Percentiles rank a stretch among this genome's conserved stretches.
Conservation (phyloP, 2,329 filamentous ascomycete genomes). For the Calonectria pseudoturangicola region DNA sequence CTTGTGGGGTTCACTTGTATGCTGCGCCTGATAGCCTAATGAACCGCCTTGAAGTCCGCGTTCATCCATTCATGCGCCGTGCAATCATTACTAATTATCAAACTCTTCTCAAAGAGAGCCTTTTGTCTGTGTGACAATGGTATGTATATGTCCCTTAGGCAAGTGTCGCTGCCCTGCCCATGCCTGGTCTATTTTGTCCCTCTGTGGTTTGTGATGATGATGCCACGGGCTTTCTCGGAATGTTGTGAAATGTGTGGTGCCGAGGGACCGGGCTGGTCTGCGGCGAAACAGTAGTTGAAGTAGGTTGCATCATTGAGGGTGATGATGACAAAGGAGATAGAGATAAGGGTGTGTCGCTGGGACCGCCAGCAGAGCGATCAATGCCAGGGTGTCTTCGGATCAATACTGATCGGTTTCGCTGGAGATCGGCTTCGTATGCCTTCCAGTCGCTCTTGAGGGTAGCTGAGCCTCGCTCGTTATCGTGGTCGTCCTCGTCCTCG, state of each 20-base stretch:
- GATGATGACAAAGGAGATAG: conserved; percentile 25
- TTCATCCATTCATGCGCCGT: conserved; percentile 32
- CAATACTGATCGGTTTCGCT: conserved; percentile 54
- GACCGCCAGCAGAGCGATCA: conserved; percentile 40
- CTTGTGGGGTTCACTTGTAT: conserved; percentile 25
- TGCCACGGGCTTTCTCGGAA: conserved; percentile 43
- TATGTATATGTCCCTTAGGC: conserved; percentile 10
- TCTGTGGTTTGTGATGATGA: conserved; percentile 39
- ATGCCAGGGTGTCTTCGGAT: conserved; percentile 57
- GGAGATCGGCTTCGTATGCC: conserved; percentile 61
- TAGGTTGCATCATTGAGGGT: conserved; percentile 9
- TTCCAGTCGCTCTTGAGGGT: conserved; percentile 61
- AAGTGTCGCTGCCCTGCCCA: conserved; percentile 37
- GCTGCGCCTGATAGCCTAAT: conserved; percentile 32
- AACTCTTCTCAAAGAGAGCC: conserved; percentile 3
- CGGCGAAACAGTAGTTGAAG: neutral
- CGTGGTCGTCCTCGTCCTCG: conserved; percentile 45
- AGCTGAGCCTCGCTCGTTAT: conserved; percentile 24
- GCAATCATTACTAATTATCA: conserved; percentile 33
- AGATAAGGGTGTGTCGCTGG: conserved; percentile 21
- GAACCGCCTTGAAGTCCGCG: conserved; percentile 27
- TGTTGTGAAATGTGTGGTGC: conserved; percentile 41
- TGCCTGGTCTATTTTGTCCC: conserved; percentile 38
- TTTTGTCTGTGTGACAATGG: conserved; percentile 1
- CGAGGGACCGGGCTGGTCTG: conserved; percentile 22